phyloP scores from a whole-genome alignment of 139 green algal genomes.

The Coelastrella sp. region DNA sequence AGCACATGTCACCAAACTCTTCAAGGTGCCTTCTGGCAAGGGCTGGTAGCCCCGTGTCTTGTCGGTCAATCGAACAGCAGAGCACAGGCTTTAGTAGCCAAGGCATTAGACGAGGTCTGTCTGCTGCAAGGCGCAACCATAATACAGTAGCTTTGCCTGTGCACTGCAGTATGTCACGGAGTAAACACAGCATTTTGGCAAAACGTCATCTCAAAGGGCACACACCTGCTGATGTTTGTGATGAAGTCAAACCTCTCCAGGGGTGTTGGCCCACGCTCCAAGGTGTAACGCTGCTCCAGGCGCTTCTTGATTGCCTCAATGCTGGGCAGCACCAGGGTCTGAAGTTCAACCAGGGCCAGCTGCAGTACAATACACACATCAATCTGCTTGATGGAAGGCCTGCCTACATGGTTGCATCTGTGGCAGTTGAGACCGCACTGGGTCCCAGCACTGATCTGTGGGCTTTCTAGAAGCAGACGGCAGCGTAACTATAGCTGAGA shows the following conservation, averaged over 20 bases:
- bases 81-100: no score
- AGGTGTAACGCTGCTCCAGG: conserved; percentile 30
- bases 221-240: conserved; percentile 31
- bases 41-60: no score
- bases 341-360: conserved; percentile 2
- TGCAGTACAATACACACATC: neutral
- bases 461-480: no score
- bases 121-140: neutral
- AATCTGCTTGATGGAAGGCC: neutral
- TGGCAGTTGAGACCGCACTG: no score
- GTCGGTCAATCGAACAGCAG: no score
- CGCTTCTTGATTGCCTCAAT: conserved; percentile 17
- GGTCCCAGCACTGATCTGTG: no score
- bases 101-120: no score
- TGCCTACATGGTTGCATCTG: no score
- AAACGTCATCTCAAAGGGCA: neutral
- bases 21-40: no score
- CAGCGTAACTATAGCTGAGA: no score
- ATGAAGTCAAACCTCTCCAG: conserved; percentile 42
- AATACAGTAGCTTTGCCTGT: neutral
- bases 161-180: neutral
- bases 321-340: neutral
- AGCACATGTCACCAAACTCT: neutral
- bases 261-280: conserved; percentile 30
- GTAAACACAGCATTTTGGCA: no score